A percentile compares a stretch with the other conserved stretches of the same genome.
phyloP scores from a whole-genome alignment of 306 rosid species.

The Vigna angularis region DNA sequence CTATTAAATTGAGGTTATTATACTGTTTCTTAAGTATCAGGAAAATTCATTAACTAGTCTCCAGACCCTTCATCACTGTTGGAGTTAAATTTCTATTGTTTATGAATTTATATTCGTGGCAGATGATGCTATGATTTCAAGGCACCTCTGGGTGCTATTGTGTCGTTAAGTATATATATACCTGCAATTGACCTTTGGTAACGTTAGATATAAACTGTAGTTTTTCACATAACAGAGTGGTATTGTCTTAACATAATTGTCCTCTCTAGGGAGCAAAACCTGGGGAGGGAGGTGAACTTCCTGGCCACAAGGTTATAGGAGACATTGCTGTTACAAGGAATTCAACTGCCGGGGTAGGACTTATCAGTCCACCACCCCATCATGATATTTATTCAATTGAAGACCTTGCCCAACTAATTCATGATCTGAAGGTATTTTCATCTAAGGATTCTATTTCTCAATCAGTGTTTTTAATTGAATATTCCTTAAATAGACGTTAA shows the following conservation, averaged over 20 bases:
- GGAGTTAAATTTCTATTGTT: slow-evolving; percentile 55
- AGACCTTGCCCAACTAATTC: slow-evolving; percentile 95
- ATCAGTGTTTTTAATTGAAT: not conserved
- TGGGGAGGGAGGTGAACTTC: slow-evolving; percentile 99
- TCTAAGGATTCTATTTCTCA: slow-evolving; percentile 13
- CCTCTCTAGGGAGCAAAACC: slow-evolving; percentile 95
- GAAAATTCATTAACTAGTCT: slow-evolving; percentile 32
- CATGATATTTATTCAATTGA: slow-evolving; percentile 98
- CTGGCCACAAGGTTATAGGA: slow-evolving; percentile 97
- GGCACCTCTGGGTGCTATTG: slow-evolving; percentile 73
- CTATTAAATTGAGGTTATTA: slow-evolving; percentile 5
- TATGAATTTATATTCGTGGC: slow-evolving; percentile 61
- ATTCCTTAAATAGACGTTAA: slow-evolving; percentile 16
- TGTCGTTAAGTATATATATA: slow-evolving; percentile 54
- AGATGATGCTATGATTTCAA: slow-evolving; percentile 66
- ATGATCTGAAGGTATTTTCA: slow-evolving; percentile 83
- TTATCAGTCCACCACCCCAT: slow-evolving; percentile 99
- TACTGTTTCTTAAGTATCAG: slow-evolving; percentile 8
- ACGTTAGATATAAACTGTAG: slow-evolving; percentile 40
- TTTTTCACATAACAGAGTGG: slow-evolving; percentile 27
- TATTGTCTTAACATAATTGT: slow-evolving; percentile 44
- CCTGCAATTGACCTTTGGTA: slow-evolving; percentile 59
- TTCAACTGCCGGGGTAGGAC: slow-evolving; percentile 99
- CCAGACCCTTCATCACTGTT: slow-evolving; percentile 46
- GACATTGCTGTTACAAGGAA: slow-evolving; percentile 95